A percentile compares a stretch with the other conserved stretches of the same genome.
These are phyloP conservation scores for Pseudogymnoascus sp. DNA, from an alignment of 2,329 filamentous ascomycete genomes.

Conservation along the genomic window DNA sequence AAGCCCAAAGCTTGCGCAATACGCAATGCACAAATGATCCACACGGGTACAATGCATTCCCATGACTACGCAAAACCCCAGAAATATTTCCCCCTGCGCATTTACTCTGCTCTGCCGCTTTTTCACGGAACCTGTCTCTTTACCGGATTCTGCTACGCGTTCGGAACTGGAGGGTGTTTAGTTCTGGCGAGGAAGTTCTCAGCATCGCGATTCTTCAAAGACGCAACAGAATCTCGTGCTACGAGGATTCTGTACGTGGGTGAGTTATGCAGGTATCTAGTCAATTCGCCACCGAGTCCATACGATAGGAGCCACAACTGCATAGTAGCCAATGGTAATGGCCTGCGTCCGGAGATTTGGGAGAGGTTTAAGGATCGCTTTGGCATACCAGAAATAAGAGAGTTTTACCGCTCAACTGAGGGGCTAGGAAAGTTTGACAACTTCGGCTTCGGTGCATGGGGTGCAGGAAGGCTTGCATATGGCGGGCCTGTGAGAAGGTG, in stretches of 20 bases:
- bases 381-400: constrained; percentile 36
- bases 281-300: constrained; percentile 35
- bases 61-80: constrained; percentile 30
- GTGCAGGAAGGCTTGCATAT: constrained; percentile 37
- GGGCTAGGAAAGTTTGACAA: constrained; percentile 39
- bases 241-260: constrained; percentile 39
- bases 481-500: constrained; percentile 32
- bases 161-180: constrained; percentile 34
- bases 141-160: constrained; percentile 33
- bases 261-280: constrained; percentile 40
- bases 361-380: constrained; percentile 37
- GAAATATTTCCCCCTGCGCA: constrained; percentile 37
- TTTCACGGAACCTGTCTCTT: constrained; percentile 42
- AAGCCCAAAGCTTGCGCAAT: constrained; percentile 38
- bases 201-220: constrained; percentile 36
- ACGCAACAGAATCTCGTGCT: constrained; percentile 34
- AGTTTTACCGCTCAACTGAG: constrained; percentile 41
- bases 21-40: constrained; percentile 30
- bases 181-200: constrained; percentile 39
- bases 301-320: constrained; percentile 37
- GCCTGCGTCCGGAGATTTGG: constrained; percentile 40
- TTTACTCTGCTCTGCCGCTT: constrained; percentile 38
- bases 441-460: constrained; percentile 32
- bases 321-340: constrained; percentile 39
- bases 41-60: constrained; percentile 30